Evolutionary conservation across 129 eudicot genomes (phyloP), one percentile per base, ranked within the genome.

Genomic region (Lactuca saligna): DNA sequence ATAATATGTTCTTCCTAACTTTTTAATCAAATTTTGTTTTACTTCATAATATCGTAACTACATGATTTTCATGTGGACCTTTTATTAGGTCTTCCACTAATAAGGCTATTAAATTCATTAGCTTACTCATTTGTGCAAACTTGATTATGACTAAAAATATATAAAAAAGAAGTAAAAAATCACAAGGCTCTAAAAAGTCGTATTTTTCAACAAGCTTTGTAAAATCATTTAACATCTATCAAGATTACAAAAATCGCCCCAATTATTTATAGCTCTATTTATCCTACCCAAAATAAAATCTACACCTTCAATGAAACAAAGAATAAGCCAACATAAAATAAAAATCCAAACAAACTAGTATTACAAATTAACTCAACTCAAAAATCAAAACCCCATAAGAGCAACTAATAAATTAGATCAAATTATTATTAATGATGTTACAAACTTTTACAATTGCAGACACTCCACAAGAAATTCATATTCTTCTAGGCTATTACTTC

Each of bases 381-480:
- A 31, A 55, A 31, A 53, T 73, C 73, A 33, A 46, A 74, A 33
- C 58, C 17, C 61, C 13, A 38, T 20, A 66, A 48, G 53, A 15
- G 51, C n/a, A 42, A 32, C 32, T 35, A 48, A 60, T 67, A 75
- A 67, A 37, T 69, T 68, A 50, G 35, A 56, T 34, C 46, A 58
- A 70, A 31, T 70, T 14, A 61, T 69, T 16, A 63, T 59, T 66
- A 38, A 70, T 80, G 61, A 11, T 46, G 51, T 46, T 46, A 46
- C 51, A 46, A 46, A 46, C 51, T 81, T 25, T 25, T 81, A 81
- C 85, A 81, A 42, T 8, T n/a, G n/a, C n/a, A n/a, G n/a, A n/a
- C n/a, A n/a, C n/a, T n/a, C n/a, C n/a, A n/a, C n/a, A n/a, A n/a
- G n/a, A n/a, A n/a, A n/a, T n/a, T n/a, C n/a, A n/a, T n/a, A n/a